These are phyloP conservation scores for Diaporthe sp. DNA, from an alignment of 2,329 filamentous ascomycete genomes.

Conservation along the genomic window DNA sequence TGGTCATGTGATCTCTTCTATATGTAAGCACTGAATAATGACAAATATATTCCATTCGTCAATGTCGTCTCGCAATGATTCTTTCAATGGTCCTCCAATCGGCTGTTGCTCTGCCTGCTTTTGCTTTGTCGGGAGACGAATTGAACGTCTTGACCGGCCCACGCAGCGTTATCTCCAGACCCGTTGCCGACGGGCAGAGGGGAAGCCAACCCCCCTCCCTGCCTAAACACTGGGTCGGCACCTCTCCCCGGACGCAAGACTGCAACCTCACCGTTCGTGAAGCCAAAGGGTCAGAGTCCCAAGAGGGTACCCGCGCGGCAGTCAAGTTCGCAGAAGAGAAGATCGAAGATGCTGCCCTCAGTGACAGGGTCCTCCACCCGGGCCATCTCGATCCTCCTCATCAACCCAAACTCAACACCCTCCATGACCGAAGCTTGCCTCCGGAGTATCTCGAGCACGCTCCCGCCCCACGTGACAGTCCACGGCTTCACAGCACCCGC, in stretches of 20 bases:
- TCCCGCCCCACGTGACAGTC: conserved; percentile 62
- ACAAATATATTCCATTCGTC: not conserved
- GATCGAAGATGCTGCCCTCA: conserved; percentile 22
- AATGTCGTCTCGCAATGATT: not conserved
- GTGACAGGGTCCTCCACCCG: conserved; percentile 35
- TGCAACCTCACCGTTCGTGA: not conserved
- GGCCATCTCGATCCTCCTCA: conserved; percentile 63
- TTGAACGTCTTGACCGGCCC: not conserved
- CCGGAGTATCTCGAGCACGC: conserved; percentile 54
- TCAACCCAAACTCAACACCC: conserved; percentile 73
- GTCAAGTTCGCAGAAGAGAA: not conserved
- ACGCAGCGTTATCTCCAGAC: not conserved
- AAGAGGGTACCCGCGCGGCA: not conserved
- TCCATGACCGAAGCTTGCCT: conserved; percentile 70
- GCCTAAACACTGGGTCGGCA: not conserved
- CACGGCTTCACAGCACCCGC: conserved; percentile 64
- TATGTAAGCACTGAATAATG: not conserved
- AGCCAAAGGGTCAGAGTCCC: not conserved
- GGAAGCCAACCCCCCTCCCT: conserved; percentile 2
- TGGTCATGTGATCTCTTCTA: not conserved
- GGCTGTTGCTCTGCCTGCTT: not conserved
- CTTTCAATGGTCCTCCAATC: not conserved
- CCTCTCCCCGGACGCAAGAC: not conserved
- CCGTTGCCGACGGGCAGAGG: conserved; percentile 24
- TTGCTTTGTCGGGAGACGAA: not conserved